A percentile compares a stretch with the other conserved stretches of the same genome.
Conservation (phyloP, 2,329 filamentous ascomycete genomes). For the Colletotrichum cereale region DNA sequence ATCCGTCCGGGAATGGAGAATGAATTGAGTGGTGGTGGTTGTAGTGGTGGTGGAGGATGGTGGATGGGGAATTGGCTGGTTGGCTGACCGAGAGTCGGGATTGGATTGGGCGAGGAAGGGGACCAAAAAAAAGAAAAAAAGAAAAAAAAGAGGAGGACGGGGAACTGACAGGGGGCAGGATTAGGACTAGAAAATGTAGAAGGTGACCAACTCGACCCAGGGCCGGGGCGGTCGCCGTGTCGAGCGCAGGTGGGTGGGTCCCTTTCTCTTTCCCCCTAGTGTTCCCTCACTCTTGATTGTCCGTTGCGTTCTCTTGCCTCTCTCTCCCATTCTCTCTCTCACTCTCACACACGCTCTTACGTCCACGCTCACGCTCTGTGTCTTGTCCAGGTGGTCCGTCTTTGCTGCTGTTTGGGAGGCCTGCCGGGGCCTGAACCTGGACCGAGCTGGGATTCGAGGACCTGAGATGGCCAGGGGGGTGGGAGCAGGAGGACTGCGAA, state of each 20-base stretch:
- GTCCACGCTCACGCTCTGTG: background rate
- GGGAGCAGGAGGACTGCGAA: background rate
- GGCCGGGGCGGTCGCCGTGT: slow-evolving; percentile 30
- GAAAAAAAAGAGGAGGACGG: background rate
- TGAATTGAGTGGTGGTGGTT: background rate
- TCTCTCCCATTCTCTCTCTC: background rate
- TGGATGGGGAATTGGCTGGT: slow-evolving; percentile 1
- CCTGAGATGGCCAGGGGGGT: slow-evolving; percentile 12
- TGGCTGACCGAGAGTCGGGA: background rate
- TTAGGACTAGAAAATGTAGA: slow-evolving; percentile 9
- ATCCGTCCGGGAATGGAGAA: slow-evolving; percentile 6
- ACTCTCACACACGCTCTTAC: background rate
- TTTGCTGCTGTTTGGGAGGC: background rate
- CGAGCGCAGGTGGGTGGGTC: slow-evolving; percentile 23
- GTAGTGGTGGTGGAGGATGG: background rate
- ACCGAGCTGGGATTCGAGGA: slow-evolving; percentile 20
- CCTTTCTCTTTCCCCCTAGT: background rate
- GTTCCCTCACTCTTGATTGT: slow-evolving; percentile 2
- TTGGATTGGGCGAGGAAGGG: background rate
- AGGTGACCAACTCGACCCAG: background rate
- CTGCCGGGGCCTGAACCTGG: slow-evolving; percentile 24
- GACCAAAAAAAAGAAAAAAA: background rate
- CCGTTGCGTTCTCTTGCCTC: background rate
- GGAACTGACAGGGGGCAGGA: slow-evolving; percentile 6
- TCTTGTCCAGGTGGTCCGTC: background rate